Conservation (phyloP, 805 yeast genomes). For the Candida stauntonica region DNA sequence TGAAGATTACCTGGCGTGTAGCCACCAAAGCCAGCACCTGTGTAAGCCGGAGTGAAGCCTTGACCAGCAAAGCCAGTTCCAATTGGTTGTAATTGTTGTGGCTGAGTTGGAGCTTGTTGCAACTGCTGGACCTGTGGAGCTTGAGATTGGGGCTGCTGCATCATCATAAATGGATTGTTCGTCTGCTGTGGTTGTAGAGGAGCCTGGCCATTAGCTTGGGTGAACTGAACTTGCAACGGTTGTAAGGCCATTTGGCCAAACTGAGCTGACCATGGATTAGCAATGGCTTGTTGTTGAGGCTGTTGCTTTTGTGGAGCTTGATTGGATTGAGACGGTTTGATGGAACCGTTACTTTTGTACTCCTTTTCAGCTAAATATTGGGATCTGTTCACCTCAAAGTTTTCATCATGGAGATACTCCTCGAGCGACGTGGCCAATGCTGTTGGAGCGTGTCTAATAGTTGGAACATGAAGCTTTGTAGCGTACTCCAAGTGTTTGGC, state of each 20-base stretch:
- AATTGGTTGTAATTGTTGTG: constrained; percentile 9
- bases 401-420: constrained; percentile 83
- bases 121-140: constrained; percentile 1
- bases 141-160: constrained; percentile 12
- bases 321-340: background rate
- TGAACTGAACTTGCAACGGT: constrained; percentile 16
- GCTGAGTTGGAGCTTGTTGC: constrained; percentile 19
- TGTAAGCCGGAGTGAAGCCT: constrained; percentile 28
- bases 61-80: constrained; percentile 21
- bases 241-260: constrained; percentile 13
- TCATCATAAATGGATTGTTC: constrained; percentile 21
- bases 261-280: constrained; percentile 19
- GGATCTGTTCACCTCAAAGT: constrained; percentile 72
- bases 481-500: constrained; percentile 87
- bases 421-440: constrained; percentile 82
- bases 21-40: constrained; percentile 62
- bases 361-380: constrained; percentile 71
- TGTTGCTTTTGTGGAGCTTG: constrained; percentile 15
- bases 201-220: constrained; percentile 8
- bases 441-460: constrained; percentile 95
- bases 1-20: constrained; percentile 25
- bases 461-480: constrained; percentile 89
- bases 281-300: constrained; percentile 22
- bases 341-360: constrained; percentile 27
- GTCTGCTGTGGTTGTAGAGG: constrained; percentile 19